Evolutionary conservation across 106 monocot genomes (phyloP), one percentile per base, ranked within the genome.

Genomic region (Dactylorhiza incarnata): DNA sequence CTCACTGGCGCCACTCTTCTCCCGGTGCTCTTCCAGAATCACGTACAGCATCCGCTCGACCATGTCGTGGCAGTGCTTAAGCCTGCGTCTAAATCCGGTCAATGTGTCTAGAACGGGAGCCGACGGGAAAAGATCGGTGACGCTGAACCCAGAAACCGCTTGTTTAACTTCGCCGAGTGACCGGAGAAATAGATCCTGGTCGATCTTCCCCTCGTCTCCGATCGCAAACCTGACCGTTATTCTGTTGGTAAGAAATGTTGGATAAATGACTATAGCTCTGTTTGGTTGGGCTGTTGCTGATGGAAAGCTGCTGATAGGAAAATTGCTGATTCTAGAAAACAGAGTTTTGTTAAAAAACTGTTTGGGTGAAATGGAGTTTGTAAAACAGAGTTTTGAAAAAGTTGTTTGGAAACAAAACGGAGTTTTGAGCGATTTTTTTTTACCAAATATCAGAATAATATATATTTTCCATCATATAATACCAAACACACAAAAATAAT

Each of bases 61-160:
- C 70, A 52, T 71, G 19, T 1, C 17, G 16, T 43, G 69, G 29
- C 73, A 37, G 5, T 20, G 15, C 19, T 55, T 20, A 7, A 54
- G 7, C 20, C 45, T 53, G 13, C 16, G 24, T 25, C 22, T 6
- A 9, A 16, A 46, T 26, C 44, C 47, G 5, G 52, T 61, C 47
- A 84, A 53, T 17, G 58, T 46, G 51, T 55, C 12, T n/a, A 84
- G 50, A 44, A 15, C 24, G 9, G 59, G 25, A 3, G 24, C 74
- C 0, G 84, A 84, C 4, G 84, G 84, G 48, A 80, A 84, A 11
- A 81, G 52, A 56, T 84, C 81, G 20, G 49, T 48, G 56, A 69
- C 29, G 44, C 51, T 37, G 76, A 84, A 73, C 3, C 79, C 80
- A 14, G 49, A 45, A 5, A 3, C 13, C 7, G 78, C 24, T 54